Percentiles rank a stretch among this genome's conserved stretches.
phyloP scores from a whole-genome alignment of 208 protist species.

The Leishmania arabica region DNA sequence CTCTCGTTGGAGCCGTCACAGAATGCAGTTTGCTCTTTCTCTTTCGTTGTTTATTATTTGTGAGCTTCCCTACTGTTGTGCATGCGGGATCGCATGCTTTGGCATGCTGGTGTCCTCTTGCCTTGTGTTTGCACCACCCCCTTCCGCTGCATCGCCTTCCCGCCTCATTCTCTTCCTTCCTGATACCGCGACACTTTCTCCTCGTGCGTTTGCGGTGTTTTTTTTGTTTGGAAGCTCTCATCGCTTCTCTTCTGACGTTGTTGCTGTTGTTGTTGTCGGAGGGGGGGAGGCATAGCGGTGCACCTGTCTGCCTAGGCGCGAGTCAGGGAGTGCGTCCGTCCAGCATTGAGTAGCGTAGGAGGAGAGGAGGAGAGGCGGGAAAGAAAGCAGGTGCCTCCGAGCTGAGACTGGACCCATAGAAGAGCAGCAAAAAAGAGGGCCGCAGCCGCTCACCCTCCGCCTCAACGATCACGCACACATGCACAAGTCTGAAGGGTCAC shows the following conservation, averaged over 20 bases:
- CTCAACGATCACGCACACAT: not conserved
- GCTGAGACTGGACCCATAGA: not conserved
- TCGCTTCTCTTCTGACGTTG: not conserved
- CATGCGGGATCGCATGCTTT: not conserved
- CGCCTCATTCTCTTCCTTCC: not conserved
- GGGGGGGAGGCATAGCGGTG: not conserved
- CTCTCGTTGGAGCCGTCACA: not conserved
- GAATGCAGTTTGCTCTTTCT: not conserved
- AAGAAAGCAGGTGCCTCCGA: not conserved
- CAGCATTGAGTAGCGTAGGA: not conserved
- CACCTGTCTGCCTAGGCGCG: not conserved
- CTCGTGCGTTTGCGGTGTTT: not conserved
- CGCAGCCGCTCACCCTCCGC: not conserved
- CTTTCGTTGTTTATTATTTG: not conserved
- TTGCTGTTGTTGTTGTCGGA: too few species aligned
- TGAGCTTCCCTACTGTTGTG: not conserved
- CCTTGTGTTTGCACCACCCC: not conserved
- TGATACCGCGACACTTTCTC: not conserved
- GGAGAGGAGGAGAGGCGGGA: not conserved
- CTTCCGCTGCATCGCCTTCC: not conserved
- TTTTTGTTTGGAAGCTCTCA: not conserved
- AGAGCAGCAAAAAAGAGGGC: not conserved
- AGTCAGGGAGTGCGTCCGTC: not conserved
- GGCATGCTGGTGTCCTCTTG: not conserved
- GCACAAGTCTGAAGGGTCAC: not conserved